Evolutionary conservation across 1,139 yeast genomes (phyloP).

Genomic region (Candida anutae): DNA sequence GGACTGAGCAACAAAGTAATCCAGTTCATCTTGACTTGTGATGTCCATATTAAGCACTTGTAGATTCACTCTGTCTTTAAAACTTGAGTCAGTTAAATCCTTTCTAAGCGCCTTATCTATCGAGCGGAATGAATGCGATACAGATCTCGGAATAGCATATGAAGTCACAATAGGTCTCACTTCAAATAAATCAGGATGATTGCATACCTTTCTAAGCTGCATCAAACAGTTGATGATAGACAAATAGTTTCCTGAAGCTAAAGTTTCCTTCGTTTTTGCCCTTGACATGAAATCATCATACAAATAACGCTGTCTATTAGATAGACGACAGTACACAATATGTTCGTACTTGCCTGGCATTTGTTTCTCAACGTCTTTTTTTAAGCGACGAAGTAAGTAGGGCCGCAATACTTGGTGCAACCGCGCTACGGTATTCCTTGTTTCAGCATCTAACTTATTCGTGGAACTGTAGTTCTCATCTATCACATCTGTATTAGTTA

Average conservation of each 20-base stretch:
- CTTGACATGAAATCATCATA: constrained; percentile 98
- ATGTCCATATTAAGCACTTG: constrained; percentile 57
- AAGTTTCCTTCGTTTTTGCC: constrained; percentile 89
- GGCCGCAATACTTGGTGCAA: constrained; percentile 93
- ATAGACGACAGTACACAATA: constrained; percentile 81
- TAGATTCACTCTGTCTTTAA: constrained; percentile 34
- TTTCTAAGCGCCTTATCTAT: constrained; percentile 39
- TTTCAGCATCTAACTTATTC: constrained; percentile 49
- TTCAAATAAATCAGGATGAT: constrained; percentile 95
- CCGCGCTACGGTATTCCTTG: constrained; percentile 77
- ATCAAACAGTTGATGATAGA: constrained; percentile 94
- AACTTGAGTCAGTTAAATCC: constrained; percentile 18
- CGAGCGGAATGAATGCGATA: constrained; percentile 41
- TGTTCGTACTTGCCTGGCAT: constrained; percentile 99
- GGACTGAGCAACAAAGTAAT: constrained; percentile 43
- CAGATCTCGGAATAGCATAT: constrained; percentile 64
- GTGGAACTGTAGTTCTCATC: constrained; percentile 36
- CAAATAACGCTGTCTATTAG: constrained; percentile 84
- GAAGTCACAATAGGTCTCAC: constrained; percentile 93
- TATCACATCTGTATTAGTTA: constrained; percentile 38
- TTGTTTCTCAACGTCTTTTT: constrained; percentile 95
- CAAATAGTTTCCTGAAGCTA: constrained; percentile 90
- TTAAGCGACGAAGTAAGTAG: constrained; percentile 79
- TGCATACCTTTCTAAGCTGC: constrained; percentile 96
- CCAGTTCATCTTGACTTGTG: constrained; percentile 37